Evolutionary conservation across 2,329 filamentous ascomycete species (phyloP).

Genomic region (Gnomoniopsis sp.): DNA sequence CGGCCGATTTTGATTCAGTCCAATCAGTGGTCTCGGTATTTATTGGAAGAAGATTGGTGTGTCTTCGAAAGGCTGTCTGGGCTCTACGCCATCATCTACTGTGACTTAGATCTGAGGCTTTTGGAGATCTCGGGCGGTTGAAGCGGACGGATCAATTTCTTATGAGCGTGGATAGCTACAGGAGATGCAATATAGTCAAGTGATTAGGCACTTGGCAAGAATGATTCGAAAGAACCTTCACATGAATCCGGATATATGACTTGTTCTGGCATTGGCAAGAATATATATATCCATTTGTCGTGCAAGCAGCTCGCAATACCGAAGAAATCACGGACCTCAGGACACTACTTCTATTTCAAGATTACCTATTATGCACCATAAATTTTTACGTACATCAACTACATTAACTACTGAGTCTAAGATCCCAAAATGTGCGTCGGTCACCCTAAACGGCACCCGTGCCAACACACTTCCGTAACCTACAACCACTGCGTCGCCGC

Average conservation of each 20-base stretch:
- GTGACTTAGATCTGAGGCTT: not conserved
- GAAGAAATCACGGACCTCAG: too few relatives aligned
- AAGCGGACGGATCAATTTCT: not conserved
- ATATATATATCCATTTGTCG: too few relatives aligned
- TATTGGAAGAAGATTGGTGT: conserved; percentile 4
- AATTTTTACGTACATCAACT: too few relatives aligned
- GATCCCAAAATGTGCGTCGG: conserved; percentile 48
- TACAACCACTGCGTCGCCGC: conserved; percentile 53
- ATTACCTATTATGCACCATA: too few relatives aligned
- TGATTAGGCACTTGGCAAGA: not conserved
- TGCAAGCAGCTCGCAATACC: too few relatives aligned
- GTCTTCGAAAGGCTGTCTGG: not conserved
- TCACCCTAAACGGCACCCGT: conserved; percentile 49
- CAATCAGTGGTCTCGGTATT: not conserved
- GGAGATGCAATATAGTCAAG: not conserved
- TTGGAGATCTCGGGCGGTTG: not conserved
- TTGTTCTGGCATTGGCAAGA: too few relatives aligned
- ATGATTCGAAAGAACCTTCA: not conserved
- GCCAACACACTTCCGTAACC: conserved; percentile 51
- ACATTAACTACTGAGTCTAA: too few relatives aligned
- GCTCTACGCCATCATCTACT: conserved; percentile 6
- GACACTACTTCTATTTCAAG: too few relatives aligned
- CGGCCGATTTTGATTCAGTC: not conserved
- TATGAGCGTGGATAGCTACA: not conserved
- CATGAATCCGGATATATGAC: too few relatives aligned